A percentile compares a stretch with the other conserved stretches of the same genome.
Evolutionary conservation across 257 asterid genomes (phyloP).

Genomic region (Orobanche coerulescens): DNA sequence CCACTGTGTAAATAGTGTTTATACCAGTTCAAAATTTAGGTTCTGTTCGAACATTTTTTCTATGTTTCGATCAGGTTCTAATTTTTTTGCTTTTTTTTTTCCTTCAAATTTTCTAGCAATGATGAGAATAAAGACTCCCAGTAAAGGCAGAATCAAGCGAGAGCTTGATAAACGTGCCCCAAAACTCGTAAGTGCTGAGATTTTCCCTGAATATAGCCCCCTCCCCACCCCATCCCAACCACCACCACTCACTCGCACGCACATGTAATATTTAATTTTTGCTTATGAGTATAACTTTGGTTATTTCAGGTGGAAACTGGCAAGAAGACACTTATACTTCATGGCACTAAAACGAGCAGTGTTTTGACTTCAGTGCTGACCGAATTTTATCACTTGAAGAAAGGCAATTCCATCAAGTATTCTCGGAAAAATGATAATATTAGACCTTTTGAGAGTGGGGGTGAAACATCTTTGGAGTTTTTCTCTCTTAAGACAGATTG

Average conservation of each 20-base stretch:
- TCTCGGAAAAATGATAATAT: constrained; percentile 32
- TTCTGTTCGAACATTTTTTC: too few relatives aligned
- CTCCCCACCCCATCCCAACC: neutral
- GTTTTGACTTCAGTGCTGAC: constrained; percentile 68
- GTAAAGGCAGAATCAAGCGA: constrained; percentile 49
- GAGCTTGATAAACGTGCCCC: constrained; percentile 82
- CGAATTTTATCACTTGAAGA: constrained; percentile 80
- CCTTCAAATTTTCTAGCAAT: constrained; percentile 16
- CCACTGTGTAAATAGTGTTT: too few relatives aligned
- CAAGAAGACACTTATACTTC: constrained; percentile 83
- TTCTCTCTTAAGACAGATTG: constrained; percentile 86
- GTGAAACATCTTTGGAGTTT: constrained; percentile 83
- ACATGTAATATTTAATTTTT: too few relatives aligned
- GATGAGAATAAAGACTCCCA: constrained; percentile 50
- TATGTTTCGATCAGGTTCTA: too few relatives aligned
- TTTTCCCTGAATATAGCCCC: neutral
- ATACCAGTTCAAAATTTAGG: too few relatives aligned
- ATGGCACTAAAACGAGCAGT: constrained; percentile 80
- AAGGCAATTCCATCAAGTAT: constrained; percentile 55
- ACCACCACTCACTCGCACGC: too few relatives aligned
- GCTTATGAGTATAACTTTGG: neutral
- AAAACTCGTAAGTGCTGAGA: constrained; percentile 48
- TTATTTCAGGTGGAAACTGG: constrained; percentile 65
- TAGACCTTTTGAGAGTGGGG: constrained; percentile 51
- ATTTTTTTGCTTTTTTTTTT: too few relatives aligned